Percentiles rank a stretch among this genome's conserved stretches.
Conservation (phyloP, 139 green algal species). For the Picochlorum sp. region DNA sequence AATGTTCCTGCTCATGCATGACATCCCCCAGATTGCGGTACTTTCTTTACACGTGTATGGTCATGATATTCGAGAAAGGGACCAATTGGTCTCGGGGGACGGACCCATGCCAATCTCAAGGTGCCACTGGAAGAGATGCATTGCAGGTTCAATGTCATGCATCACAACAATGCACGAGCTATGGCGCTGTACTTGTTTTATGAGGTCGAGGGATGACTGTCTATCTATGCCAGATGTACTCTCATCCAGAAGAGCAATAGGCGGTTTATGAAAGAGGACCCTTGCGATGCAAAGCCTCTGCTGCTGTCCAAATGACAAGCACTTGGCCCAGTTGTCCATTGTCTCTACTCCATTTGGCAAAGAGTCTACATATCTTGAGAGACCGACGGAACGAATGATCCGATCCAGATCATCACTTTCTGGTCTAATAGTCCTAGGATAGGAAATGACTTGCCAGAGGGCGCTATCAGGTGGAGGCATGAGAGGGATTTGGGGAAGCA, state of each 20-base stretch:
- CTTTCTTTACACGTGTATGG: too few species aligned
- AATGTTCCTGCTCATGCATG: too few species aligned
- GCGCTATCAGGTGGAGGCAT: slow-evolving; percentile 31
- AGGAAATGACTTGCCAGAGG: slow-evolving; percentile 46
- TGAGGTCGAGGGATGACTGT: not conserved
- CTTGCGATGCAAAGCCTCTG: slow-evolving; percentile 49
- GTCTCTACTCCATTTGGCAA: slow-evolving; percentile 1
- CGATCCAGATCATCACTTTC: not conserved
- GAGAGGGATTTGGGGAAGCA: slow-evolving; percentile 15
- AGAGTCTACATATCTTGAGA: slow-evolving; percentile 27
- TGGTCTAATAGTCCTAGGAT: slow-evolving; percentile 17
- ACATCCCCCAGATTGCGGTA: too few species aligned
- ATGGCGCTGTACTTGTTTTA: too few species aligned
- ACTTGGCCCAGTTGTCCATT: slow-evolving; percentile 14
- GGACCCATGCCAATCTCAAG: too few species aligned
- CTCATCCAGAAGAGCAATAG: slow-evolving; percentile 48
- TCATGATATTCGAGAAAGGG: too few species aligned
- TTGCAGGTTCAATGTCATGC: too few species aligned
- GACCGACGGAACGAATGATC: slow-evolving; percentile 25
- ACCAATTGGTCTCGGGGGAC: too few species aligned
- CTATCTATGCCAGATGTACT: slow-evolving; percentile 28
- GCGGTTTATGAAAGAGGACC: slow-evolving; percentile 32
- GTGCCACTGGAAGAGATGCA: too few species aligned
- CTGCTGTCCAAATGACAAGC: slow-evolving; percentile 52
- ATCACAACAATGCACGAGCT: too few species aligned